Conservation (phyloP, 202 grass and related monocot genomes). For the Panicum virgatum region DNA sequence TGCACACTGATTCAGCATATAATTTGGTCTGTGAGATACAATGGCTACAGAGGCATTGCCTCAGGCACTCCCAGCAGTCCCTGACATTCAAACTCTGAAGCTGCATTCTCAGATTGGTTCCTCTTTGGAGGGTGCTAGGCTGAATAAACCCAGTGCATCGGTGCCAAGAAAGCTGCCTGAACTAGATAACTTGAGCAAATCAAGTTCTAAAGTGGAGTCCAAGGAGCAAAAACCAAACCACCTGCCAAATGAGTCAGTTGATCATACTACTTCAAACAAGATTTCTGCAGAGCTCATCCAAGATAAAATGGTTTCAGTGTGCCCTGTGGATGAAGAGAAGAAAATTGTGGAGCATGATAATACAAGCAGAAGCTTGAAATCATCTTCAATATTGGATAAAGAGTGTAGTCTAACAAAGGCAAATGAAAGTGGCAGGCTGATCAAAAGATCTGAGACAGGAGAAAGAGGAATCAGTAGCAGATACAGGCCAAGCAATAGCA, state of each 20-base stretch:
- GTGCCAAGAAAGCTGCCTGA: conserved; percentile 29
- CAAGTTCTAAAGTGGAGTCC: background rate
- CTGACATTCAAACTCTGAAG: conserved; percentile 10
- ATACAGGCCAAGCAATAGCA: conserved; percentile 72
- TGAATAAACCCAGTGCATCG: background rate
- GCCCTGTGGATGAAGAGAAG: conserved; percentile 36
- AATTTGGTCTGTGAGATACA: background rate
- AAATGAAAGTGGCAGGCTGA: conserved; percentile 46
- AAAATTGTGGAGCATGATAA: conserved; percentile 22
- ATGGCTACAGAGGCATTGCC: conserved; percentile 50
- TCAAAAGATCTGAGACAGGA: conserved; percentile 46
- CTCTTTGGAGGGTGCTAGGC: conserved; percentile 17
- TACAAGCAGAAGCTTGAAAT: background rate
- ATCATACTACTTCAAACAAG: background rate
- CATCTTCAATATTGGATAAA: conserved; percentile 18
- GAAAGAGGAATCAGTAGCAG: conserved; percentile 58
- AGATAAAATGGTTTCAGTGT: background rate
- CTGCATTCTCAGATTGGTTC: conserved; percentile 27
- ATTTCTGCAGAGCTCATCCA: conserved; percentile 2
- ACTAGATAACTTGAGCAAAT: conserved; percentile 12
- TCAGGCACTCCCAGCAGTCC: conserved; percentile 22
- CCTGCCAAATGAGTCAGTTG: background rate
- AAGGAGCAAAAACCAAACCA: conserved; percentile 24
- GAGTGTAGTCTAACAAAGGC: conserved; percentile 39
- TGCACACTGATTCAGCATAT: background rate